These are phyloP conservation scores for Jaminaea rosea DNA, from an alignment of 1,284 basidiomycete genomes.

Conservation along the genomic window DNA sequence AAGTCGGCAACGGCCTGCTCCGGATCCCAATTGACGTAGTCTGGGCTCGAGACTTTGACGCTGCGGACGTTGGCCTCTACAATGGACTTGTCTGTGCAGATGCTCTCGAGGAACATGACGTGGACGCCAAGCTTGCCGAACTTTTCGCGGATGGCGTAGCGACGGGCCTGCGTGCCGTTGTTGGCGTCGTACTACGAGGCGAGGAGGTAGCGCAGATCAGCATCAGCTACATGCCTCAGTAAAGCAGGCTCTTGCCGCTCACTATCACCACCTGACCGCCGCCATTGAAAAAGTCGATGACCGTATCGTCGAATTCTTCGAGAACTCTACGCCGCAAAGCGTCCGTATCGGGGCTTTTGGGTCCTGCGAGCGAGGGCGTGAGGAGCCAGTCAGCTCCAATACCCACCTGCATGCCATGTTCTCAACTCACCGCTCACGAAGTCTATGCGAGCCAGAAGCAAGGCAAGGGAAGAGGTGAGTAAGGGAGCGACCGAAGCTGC, in stretches of 20 bases:
- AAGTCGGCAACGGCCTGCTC: conserved; percentile 86
- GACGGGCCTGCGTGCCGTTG: conserved; percentile 65
- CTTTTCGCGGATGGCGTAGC: conserved; percentile 68
- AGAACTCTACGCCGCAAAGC: conserved; percentile 65
- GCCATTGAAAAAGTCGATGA: conserved; percentile 70
- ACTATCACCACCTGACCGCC: conserved; percentile 81
- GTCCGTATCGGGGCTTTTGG: conserved; percentile 58
- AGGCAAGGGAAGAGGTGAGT: not conserved
- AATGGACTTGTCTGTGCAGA: conserved; percentile 63
- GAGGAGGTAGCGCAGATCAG: not conserved
- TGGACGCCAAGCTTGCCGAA: conserved; percentile 66
- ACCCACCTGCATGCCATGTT: not conserved
- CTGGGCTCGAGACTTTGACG: conserved; percentile 95
- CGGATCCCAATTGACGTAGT: conserved; percentile 86
- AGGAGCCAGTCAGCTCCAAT: not conserved
- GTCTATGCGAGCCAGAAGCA: not conserved
- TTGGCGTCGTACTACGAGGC: conserved; percentile 76
- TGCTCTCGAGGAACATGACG: conserved; percentile 68
- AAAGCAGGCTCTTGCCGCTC: too few species aligned
- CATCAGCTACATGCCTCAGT: not conserved
- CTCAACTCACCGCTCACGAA: not conserved
- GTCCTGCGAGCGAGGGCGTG: conserved; percentile 5
- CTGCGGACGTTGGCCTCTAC: conserved; percentile 88
- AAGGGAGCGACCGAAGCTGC: not conserved
- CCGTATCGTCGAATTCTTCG: conserved; percentile 72